These are phyloP conservation scores for Macrolepiota fuliginosa DNA, from an alignment of 768 basidiomycete species.

Conservation along the genomic window DNA sequence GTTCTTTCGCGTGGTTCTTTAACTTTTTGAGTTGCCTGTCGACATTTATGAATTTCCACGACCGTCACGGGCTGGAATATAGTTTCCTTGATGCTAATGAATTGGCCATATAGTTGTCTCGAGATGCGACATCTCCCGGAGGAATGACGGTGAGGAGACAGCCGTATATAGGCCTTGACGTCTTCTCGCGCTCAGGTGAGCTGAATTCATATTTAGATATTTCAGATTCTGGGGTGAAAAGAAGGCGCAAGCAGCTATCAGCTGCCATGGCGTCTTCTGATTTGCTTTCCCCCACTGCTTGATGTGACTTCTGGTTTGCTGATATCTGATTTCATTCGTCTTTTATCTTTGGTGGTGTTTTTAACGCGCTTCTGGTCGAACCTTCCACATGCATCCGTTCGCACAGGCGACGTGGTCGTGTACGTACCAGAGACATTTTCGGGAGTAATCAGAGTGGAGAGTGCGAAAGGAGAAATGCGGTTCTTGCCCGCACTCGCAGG, in stretches of 20 bases:
- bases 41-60: background rate
- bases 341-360: background rate
- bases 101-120: conserved; percentile 25
- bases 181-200: conserved; percentile 32
- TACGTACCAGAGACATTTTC: conserved; percentile 34
- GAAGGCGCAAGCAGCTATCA: background rate
- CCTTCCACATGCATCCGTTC: background rate
- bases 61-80: conserved; percentile 1
- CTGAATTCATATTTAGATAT: background rate
- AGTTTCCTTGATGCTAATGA: background rate
- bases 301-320: background rate
- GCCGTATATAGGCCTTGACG: conserved; percentile 37
- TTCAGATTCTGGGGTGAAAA: background rate
- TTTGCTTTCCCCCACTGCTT: background rate
- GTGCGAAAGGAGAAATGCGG: conserved; percentile 28
- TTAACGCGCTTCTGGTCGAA: conserved; percentile 2
- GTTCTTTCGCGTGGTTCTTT: background rate
- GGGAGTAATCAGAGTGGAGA: conserved; percentile 33
- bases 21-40: conserved; percentile 4
- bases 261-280: background rate
- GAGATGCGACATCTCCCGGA: background rate
- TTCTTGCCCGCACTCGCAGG: conserved; percentile 32
- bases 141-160: conserved; percentile 22
- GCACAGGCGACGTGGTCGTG: conserved; percentile 33
- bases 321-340: background rate